phyloP scores from a whole-genome alignment of 768 basidiomycete genomes.

The Tephrocybe sp. region DNA sequence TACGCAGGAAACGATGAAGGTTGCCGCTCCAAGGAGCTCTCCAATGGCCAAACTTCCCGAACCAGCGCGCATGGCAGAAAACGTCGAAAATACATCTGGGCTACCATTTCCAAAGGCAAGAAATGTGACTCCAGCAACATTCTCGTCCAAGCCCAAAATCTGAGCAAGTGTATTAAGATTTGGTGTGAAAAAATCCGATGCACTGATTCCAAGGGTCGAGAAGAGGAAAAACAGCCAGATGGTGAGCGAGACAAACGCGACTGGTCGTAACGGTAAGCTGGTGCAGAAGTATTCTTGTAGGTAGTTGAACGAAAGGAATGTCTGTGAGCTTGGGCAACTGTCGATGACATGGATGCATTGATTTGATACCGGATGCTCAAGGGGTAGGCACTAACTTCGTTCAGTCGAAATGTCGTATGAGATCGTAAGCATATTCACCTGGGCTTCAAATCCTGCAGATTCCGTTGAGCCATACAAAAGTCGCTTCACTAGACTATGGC shows the following conservation, averaged over 20 bases:
- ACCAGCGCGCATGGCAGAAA: conserved; percentile 83
- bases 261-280: conserved; percentile 49
- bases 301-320: conserved; percentile 72
- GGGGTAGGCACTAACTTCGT: conserved; percentile 60
- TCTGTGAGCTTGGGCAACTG: conserved; percentile 56
- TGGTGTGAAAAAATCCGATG: conserved; percentile 97
- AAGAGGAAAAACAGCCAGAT: conserved; percentile 91
- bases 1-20: conserved; percentile 95
- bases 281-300: conserved; percentile 73
- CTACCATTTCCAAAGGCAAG: conserved; percentile 97
- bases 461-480: conserved; percentile 37
- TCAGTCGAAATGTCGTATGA: neutral
- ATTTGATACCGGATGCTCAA: conserved; percentile 45
- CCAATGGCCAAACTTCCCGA: conserved; percentile 92
- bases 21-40: conserved; percentile 91
- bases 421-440: conserved; percentile 20
- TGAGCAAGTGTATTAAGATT: conserved; percentile 90
- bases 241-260: conserved; percentile 62
- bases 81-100: conserved; percentile 95
- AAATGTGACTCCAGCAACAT: conserved; percentile 94
- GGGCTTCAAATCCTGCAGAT: conserved; percentile 13
- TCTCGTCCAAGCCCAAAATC: conserved; percentile 85
- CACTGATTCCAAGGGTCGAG: conserved; percentile 92
- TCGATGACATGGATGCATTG: conserved; percentile 69
- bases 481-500: conserved; percentile 40